These are phyloP conservation scores for Neurospora sp. DNA, from an alignment of 495 filamentous ascomycete genomes.

Conservation along the genomic window DNA sequence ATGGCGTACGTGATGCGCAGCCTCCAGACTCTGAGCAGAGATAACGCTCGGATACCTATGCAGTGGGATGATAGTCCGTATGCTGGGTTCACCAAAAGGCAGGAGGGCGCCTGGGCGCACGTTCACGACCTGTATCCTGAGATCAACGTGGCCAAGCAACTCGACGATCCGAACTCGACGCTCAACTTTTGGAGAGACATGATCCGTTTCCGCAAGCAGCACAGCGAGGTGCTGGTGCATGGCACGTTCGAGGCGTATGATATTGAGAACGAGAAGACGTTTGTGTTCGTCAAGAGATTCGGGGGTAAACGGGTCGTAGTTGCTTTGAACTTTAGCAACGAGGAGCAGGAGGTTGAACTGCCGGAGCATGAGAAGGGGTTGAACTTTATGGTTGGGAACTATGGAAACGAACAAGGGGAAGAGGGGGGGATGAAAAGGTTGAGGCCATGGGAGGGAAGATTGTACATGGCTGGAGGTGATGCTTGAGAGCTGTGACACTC, in stretches of 20 bases:
- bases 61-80: slow-evolving; percentile 42
- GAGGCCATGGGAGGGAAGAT: slow-evolving; percentile 20
- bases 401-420: slow-evolving; percentile 6
- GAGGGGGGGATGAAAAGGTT: slow-evolving; percentile 7
- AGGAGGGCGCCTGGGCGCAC: slow-evolving; percentile 41
- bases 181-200: slow-evolving; percentile 38
- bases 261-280: slow-evolving; percentile 26
- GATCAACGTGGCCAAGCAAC: slow-evolving; percentile 42
- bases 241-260: slow-evolving; percentile 34
- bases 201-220: slow-evolving; percentile 28
- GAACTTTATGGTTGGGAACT: slow-evolving; percentile 16
- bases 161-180: slow-evolving; percentile 24
- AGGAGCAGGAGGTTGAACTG: slow-evolving; percentile 15
- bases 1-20: slow-evolving; percentile 43
- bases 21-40: slow-evolving; percentile 45
- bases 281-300: slow-evolving; percentile 33
- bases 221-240: slow-evolving; percentile 35
- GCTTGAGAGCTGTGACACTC: background rate
- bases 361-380: slow-evolving; percentile 8
- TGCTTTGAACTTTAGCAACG: slow-evolving; percentile 23
- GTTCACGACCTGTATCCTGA: slow-evolving; percentile 42
- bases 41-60: slow-evolving; percentile 49
- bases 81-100: slow-evolving; percentile 17
- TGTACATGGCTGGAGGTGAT: slow-evolving; percentile 13
- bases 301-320: slow-evolving; percentile 14